Conservation (phyloP, 192 early-diverging fungal genomes). For the Obelidium mucronatum region DNA sequence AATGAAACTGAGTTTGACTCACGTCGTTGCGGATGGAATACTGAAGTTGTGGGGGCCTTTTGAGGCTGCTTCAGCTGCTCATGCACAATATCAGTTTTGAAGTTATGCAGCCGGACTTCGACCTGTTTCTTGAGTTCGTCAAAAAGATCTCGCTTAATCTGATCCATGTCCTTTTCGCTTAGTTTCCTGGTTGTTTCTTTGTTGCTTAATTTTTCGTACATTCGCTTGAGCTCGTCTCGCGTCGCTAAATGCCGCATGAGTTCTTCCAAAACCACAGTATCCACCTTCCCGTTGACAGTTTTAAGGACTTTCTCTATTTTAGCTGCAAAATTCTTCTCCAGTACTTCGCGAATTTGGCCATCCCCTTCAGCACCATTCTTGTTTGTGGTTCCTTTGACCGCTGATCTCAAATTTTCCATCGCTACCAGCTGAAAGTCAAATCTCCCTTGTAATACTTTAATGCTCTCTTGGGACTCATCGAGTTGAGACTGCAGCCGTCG, state of each 20-base stretch:
- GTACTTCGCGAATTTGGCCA: not conserved
- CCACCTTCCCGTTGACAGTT: conserved; percentile 48
- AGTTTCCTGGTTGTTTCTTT: not conserved
- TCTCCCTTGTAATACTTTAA: conserved; percentile 22
- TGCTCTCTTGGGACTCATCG: not conserved
- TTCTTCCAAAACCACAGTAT: conserved; percentile 54
- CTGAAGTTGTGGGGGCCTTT: not conserved
- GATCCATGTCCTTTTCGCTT: conserved; percentile 6
- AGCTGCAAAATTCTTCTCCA: not conserved
- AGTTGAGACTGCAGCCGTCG: not conserved
- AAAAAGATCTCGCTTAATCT: conserved; percentile 4
- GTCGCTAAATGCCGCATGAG: conserved; percentile 57
- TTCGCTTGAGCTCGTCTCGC: conserved; percentile 46
- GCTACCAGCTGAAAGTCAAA: conserved; percentile 29
- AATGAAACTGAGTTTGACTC: not conserved
- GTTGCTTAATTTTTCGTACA: conserved; percentile 14
- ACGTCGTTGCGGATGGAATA: too few relatives aligned
- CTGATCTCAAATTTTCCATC: conserved; percentile 14
- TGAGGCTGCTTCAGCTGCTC: not conserved
- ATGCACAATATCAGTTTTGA: conserved; percentile 10
- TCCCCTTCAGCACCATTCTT: not conserved
- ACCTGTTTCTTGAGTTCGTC: not conserved
- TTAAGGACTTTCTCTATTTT: not conserved
- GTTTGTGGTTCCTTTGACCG: not conserved
- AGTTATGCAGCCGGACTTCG: conserved; percentile 22